Evolutionary conservation across 139 green algal species (phyloP).

Genomic region (Marvania coccoides): DNA sequence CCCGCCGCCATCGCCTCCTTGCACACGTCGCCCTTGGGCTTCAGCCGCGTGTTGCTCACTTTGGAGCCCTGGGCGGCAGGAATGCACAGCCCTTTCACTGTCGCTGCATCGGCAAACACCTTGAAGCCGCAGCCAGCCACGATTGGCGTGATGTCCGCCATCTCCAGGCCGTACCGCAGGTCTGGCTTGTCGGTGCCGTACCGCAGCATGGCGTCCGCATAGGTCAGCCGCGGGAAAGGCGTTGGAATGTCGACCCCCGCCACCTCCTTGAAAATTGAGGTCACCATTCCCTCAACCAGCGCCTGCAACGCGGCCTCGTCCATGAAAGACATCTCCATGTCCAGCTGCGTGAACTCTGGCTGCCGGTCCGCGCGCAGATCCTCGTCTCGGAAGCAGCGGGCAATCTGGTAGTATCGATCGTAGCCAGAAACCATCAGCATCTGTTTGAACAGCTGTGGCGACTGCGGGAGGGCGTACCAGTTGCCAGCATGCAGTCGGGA

Average conservation of each 20-base stretch:
- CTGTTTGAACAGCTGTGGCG: conserved; percentile 98
- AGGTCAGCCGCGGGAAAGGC: conserved; percentile 68
- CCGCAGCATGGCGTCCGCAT: conserved; percentile 80
- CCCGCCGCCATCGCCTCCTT: conserved; percentile 15
- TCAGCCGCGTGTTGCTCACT: conserved; percentile 78
- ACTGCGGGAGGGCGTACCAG: conserved; percentile 95
- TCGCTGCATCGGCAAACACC: conserved; percentile 74
- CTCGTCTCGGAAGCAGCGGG: conserved; percentile 94
- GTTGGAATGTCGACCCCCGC: conserved; percentile 43
- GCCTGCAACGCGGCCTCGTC: conserved; percentile 74
- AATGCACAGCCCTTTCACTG: conserved; percentile 79
- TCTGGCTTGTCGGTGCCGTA: conserved; percentile 85
- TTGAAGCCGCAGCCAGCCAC: conserved; percentile 68
- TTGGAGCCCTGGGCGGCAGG: conserved; percentile 61
- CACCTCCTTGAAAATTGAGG: conserved; percentile 54
- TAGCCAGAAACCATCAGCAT: conserved; percentile 96
- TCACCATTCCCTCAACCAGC: conserved; percentile 78
- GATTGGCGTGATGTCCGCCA: conserved; percentile 53
- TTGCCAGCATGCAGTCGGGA: conserved; percentile 57
- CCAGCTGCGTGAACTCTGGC: conserved; percentile 97
- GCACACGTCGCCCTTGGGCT: conserved; percentile 77
- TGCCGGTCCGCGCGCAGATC: conserved; percentile 89
- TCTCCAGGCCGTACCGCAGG: conserved; percentile 76
- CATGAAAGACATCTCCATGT: conserved; percentile 94
- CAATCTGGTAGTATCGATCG: conserved; percentile 96